Base-by-base conservation (phyloP, 1,284 basidiomycete genomes). In the Boletus sp. region DNA sequence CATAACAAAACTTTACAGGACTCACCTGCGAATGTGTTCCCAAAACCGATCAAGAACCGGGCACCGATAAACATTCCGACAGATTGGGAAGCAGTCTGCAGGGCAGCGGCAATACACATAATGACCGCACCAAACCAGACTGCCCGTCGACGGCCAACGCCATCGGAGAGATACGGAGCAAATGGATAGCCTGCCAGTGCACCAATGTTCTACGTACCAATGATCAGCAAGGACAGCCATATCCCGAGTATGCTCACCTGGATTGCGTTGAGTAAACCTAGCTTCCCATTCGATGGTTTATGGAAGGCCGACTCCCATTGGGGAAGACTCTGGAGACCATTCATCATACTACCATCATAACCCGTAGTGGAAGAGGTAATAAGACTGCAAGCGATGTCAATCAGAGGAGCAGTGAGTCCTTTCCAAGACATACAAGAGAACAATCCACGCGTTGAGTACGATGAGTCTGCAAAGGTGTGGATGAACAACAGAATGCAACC, bases 1-100 rank as follows among this genome's bases (percentile, higher is more conserved):
- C 31, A 47, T 27, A 44, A 55, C 6, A 9, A 7, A 57, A 40
- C 21, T 46, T 56, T 56, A 35, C 35, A 37, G 37, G 44, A 74
- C 77, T 70, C 62, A 77, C 83, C 78, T 60, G 89, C 89, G 71
- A 92, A 90, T 1, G 88, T 88, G 47, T 90, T 79, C 58, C 93
- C 92, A 71, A 92, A 91, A 55, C 91, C 91, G 67, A 94, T 89
- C 61, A 93, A 77, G 80, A 90, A 91, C 59, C 90, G 84, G 68
- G 90, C 86, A 62, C 87, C 88, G 65, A 93, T 90, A 77, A 94
- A 94, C 89, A 92, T 91, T 66, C 85, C 83, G 21, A 92, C 83
- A 49, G 85, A 90, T 61, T 87, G 82, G 47, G 89, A 80, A n/a
- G 88, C 87, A 0, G 87, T 86, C 64, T 92, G 90, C 23, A 92